Base-by-base conservation (phyloP, 192 early-diverging fungal genomes). In the Podila minutissima region DNA sequence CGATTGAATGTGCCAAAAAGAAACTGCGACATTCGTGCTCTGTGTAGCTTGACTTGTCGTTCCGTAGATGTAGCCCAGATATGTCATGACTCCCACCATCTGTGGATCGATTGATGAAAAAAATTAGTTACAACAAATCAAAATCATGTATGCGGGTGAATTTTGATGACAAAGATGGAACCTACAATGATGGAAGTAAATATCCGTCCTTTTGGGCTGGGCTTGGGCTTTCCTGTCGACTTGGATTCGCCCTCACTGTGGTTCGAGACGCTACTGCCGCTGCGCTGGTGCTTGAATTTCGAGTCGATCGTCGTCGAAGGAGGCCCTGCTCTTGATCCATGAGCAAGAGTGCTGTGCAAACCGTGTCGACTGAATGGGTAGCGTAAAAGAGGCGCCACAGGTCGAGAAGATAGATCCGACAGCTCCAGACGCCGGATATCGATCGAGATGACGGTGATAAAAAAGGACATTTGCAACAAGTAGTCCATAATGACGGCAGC, bases 401-500 rank as follows among this genome's bases (percentile, higher is more conserved):
- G 67, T 0, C 77, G 77, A 17, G 66, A 31, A 20, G 62, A 59
- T 4, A 81, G 67, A 55, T 81, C 77, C 4, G 71, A 81, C 1
- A 81, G 58, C 28, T 95, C 93, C 26, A 93, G 76, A 33, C 93
- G 87, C n/a, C 91, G 88, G 62, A 95, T 91, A 88, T 95, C 93
- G 62, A 95, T 93, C 2, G 94, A 92, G n/a, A 95, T 79, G 41
- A 93, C 90, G 1, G 93, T 90, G 35, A 90, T 86, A 62, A 94
- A 94, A 71, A 95, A 94, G 2, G 94, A 92, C 70, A 95, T 88
- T 71, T 94, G 92, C 60, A 95, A 68, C n/a, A 93, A 81, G 74
- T 91, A 94, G 74, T 94, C 93, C 63, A 95, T 91, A 13, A 94
- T 77, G 28, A 95, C 75, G 20, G 91, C 86, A 5, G 91, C 84